Conservation (phyloP, 169 alveolate genomes). For the Fabrea salina region DNA sequence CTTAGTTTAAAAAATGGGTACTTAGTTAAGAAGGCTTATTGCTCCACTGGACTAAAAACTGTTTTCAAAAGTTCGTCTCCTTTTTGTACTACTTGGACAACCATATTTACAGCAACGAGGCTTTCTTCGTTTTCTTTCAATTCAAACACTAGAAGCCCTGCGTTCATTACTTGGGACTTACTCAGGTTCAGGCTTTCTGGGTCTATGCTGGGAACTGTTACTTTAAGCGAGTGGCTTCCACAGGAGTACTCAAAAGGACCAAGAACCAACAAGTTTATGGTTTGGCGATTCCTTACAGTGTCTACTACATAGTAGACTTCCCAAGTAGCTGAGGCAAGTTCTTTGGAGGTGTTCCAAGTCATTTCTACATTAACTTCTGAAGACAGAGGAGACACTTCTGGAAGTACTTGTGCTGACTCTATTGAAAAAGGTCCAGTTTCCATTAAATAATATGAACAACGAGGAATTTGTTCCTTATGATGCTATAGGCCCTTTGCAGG, state of each 20-base stretch:
- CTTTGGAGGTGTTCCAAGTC: not conserved
- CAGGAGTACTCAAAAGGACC: not conserved
- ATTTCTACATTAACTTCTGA: not conserved
- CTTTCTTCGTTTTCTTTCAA: not conserved
- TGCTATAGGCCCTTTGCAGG: no score
- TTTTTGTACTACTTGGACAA: not conserved
- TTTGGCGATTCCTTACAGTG: not conserved
- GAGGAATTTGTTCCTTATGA: no score
- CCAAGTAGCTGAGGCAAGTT: not conserved
- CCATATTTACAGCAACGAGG: not conserved
- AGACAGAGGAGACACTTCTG: constrained; percentile 4
- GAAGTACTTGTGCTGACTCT: not conserved
- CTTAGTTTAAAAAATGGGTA: no score
- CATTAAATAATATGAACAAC: no score
- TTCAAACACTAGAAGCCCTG: not conserved
- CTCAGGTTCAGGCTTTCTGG: not conserved
- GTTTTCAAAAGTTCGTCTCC: constrained; percentile 1
- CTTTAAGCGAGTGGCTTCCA: not conserved
- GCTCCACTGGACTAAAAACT: not conserved
- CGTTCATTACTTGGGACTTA: not conserved
- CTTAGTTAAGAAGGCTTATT: no score
- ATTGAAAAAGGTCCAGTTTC: constrained; percentile 1
- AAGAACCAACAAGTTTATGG: not conserved
- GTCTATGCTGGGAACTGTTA: not conserved
- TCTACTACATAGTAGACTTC: not conserved